These are phyloP conservation scores for Elaeagnus macrophylla DNA, from an alignment of 306 rosid genomes.

Conservation along the genomic window DNA sequence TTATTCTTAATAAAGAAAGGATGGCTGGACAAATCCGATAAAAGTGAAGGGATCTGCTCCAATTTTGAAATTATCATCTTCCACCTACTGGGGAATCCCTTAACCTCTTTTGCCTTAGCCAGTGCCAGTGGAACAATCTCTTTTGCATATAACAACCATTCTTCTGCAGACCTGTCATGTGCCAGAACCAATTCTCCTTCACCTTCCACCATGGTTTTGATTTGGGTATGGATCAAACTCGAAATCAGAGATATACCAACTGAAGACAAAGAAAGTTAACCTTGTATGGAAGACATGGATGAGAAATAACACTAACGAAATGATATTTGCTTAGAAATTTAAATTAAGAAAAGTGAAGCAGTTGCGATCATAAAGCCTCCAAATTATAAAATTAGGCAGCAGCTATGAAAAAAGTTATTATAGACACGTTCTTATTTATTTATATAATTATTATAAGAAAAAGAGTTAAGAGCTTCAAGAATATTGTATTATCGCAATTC, in stretches of 20 bases:
- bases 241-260: conserved; percentile 25
- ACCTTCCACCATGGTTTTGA: conserved; percentile 64
- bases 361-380: conserved; percentile 46
- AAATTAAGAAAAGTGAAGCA: conserved; percentile 37
- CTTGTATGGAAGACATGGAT: conserved; percentile 29
- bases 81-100: conserved; percentile 73
- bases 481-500: conserved; percentile 51
- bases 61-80: conserved; percentile 70
- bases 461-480: conserved; percentile 54
- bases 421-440: neutral
- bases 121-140: conserved; percentile 69
- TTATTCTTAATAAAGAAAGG: conserved; percentile 89
- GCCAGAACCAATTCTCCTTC: conserved; percentile 17
- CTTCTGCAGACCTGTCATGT: conserved; percentile 44
- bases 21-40: conserved; percentile 86
- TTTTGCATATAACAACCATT: conserved; percentile 47
- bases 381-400: conserved; percentile 35
- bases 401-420: conserved; percentile 17
- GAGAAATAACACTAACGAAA: conserved; percentile 19
- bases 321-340: conserved; percentile 27
- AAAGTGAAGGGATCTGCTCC: conserved; percentile 66
- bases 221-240: conserved; percentile 16
- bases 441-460: conserved; percentile 21
- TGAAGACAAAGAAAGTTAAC: conserved; percentile 24
- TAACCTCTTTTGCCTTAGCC: conserved; percentile 60